Evolutionary conservation across 1,284 basidiomycete species (phyloP).

Genomic region (Heliocybe sulcata): DNA sequence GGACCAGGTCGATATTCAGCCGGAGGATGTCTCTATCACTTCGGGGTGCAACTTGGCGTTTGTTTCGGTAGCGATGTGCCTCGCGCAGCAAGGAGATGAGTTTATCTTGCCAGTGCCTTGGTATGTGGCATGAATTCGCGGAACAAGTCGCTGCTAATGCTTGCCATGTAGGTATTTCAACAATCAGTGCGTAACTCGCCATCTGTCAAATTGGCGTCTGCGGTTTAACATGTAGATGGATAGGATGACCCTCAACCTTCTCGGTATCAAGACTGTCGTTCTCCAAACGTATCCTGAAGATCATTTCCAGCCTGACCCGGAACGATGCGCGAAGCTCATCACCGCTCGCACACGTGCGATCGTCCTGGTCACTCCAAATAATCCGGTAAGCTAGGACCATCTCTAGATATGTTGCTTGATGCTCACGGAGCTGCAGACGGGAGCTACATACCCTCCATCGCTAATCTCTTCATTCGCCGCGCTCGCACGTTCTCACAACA

Average conservation of each 20-base stretch:
- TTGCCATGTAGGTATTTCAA: constrained; percentile 60
- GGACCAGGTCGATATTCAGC: constrained; percentile 30
- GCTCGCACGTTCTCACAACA: constrained; percentile 47
- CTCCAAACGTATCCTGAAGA: constrained; percentile 50
- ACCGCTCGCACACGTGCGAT: constrained; percentile 61
- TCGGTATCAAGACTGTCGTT: constrained; percentile 56
- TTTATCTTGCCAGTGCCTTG: constrained; percentile 78
- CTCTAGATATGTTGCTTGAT: constrained; percentile 6
- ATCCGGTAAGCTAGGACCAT: constrained; percentile 39
- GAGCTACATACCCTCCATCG: constrained; percentile 59
- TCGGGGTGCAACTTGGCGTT: constrained; percentile 72
- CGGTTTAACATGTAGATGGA: constrained; percentile 5
- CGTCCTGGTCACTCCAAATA: constrained; percentile 71
- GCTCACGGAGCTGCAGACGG: constrained; percentile 49
- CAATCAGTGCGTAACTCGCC: constrained; percentile 45
- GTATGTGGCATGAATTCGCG: constrained; percentile 23
- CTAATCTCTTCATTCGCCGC: constrained; percentile 59
- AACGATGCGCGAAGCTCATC: constrained; percentile 42
- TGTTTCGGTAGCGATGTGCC: constrained; percentile 50
- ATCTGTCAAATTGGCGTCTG: background rate
- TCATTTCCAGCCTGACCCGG: constrained; percentile 54
- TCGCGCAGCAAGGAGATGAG: constrained; percentile 70
- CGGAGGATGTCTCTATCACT: constrained; percentile 55
- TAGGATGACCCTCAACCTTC: constrained; percentile 69
- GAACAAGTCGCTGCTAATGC: constrained; percentile 8